These are phyloP conservation scores for Prunus mongolica DNA, from an alignment of 306 rosid species.

Conservation along the genomic window DNA sequence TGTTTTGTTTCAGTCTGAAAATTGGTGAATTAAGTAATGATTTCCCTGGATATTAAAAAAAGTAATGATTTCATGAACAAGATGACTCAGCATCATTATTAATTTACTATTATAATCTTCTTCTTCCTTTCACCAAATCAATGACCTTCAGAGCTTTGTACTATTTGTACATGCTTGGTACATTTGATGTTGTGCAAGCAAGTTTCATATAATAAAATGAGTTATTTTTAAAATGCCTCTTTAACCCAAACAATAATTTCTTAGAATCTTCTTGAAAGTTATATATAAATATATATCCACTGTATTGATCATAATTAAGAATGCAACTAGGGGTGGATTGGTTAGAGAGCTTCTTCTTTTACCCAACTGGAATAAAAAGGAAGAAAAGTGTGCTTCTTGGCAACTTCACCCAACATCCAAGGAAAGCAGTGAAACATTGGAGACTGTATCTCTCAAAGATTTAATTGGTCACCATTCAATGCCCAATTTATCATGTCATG, in stretches of 20 bases:
- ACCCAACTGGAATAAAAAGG: constrained; percentile 11
- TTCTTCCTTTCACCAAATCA: neutral
- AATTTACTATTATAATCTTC: neutral
- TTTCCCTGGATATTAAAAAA: too few species aligned
- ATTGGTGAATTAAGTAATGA: too few species aligned
- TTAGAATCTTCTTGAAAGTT: constrained; percentile 40
- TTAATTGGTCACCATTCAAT: constrained; percentile 35
- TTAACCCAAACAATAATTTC: constrained; percentile 23
- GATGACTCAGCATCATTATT: neutral
- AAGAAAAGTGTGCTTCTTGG: constrained; percentile 25
- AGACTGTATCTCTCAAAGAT: constrained; percentile 30
- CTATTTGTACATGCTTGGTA: constrained; percentile 7
- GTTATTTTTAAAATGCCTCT: neutral
- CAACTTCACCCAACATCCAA: constrained; percentile 43
- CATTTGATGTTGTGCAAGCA: constrained; percentile 13
- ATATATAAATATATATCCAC: neutral
- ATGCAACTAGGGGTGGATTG: constrained; percentile 25
- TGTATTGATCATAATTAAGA: constrained; percentile 19
- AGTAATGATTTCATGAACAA: too few species aligned
- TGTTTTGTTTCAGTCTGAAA: too few species aligned
- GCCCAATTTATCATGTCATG: constrained; percentile 49
- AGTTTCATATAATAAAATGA: neutral
- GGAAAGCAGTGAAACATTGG: constrained; percentile 29
- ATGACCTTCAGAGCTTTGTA: neutral
- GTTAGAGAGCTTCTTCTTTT: constrained; percentile 13